These are phyloP conservation scores for Salinomyces thailandicus DNA, from an alignment of 2,329 filamentous ascomycete genomes.

Conservation along the genomic window DNA sequence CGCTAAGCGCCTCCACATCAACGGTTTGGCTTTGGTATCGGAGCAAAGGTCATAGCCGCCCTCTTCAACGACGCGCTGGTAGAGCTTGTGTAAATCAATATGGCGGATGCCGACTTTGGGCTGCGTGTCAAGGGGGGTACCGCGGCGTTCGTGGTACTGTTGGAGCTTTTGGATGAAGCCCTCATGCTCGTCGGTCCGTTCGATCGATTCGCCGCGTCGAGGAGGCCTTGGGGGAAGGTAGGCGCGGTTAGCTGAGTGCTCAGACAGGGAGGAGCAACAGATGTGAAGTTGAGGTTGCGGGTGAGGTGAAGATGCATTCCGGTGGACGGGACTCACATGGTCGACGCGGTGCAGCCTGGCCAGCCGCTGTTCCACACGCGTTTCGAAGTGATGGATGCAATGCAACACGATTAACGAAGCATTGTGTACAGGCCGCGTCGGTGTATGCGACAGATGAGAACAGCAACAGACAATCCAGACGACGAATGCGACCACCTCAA, in stretches of 20 bases:
- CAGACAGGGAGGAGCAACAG: too few species aligned
- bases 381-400: too few species aligned
- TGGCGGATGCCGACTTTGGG: slow-evolving; percentile 69
- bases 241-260: not conserved
- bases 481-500: too few species aligned
- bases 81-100: slow-evolving; percentile 68
- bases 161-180: slow-evolving; percentile 66
- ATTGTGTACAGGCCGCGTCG: too few species aligned
- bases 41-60: slow-evolving; percentile 77
- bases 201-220: slow-evolving; percentile 37
- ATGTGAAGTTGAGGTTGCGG: too few species aligned
- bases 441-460: too few species aligned
- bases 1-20: slow-evolving; percentile 74
- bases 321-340: too few species aligned
- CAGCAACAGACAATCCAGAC: too few species aligned
- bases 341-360: too few species aligned
- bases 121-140: slow-evolving; percentile 65
- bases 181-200: slow-evolving; percentile 54
- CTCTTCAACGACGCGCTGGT: slow-evolving; percentile 62
- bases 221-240: slow-evolving; percentile 34
- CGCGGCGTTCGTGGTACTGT: slow-evolving; percentile 67
- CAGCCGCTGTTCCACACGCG: too few species aligned
- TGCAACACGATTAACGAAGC: too few species aligned
- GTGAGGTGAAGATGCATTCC: too few species aligned
- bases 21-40: slow-evolving; percentile 59